phyloP scores from a whole-genome alignment of 108 stramenopile species.

The Schizochytrium sp. region DNA sequence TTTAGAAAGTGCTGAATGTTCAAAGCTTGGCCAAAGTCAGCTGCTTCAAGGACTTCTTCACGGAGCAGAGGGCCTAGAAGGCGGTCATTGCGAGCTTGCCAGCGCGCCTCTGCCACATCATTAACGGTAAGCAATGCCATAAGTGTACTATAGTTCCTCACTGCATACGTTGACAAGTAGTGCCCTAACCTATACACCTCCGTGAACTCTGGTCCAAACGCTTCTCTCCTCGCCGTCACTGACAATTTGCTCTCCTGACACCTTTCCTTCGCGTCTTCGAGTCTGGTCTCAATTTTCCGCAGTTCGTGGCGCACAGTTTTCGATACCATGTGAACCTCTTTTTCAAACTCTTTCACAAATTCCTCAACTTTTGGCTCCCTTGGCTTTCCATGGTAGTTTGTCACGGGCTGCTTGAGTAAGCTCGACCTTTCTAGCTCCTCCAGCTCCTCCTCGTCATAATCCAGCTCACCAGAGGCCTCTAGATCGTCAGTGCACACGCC shows the following conservation, averaged over 20 bases:
- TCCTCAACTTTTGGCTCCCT: slow-evolving; percentile 23
- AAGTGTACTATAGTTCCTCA: not conserved
- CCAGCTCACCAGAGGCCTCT: not conserved
- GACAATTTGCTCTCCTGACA: not conserved
- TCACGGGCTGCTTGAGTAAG: not conserved
- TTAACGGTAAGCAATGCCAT: not conserved
- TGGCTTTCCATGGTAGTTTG: not conserved
- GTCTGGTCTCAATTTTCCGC: not conserved
- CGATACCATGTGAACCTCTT: not conserved
- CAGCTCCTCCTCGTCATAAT: not conserved
- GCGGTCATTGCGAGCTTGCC: not conserved
- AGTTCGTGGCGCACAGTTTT: not conserved
- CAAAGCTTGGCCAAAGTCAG: not conserved
- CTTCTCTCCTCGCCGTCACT: not conserved
- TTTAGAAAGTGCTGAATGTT: not conserved
- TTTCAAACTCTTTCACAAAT: not conserved
- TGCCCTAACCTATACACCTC: slow-evolving; percentile 14
- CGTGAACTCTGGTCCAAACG: not conserved
- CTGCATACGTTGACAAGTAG: not conserved
- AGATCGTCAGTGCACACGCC: not conserved
- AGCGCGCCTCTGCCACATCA: not conserved
- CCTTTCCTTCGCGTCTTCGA: not conserved
- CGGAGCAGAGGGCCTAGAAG: not conserved
- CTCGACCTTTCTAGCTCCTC: not conserved
- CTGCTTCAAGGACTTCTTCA: not conserved